Base-by-base conservation (phyloP, 306 rosid species). In the Cucurbita ficifolia region DNA sequence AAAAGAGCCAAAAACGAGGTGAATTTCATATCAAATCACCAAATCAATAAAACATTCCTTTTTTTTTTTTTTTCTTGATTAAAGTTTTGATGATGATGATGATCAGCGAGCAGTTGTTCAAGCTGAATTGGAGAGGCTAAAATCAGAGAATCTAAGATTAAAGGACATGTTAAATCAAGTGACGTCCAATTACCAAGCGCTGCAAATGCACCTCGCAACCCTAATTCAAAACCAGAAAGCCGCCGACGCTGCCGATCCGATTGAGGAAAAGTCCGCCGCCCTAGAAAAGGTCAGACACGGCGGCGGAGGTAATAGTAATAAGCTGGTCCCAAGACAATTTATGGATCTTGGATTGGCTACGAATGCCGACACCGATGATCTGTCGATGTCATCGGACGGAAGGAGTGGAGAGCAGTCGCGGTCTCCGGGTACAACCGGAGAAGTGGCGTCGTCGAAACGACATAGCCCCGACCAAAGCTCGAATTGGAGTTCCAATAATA, bases 261-360 rank as follows among this genome's bases (percentile, higher is more conserved):
- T 12, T 1, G 43, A 49, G 24, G 77, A 24, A 17, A 33, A 46
- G 39, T 4, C 11, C 11, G 70, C 5, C 33, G 33, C 33, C 33
- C 33, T 2, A 29, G 33, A 29, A 29, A 29, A 29, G 33, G 33
- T 29, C 33, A 29, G 33, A 29, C 33, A 29, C 33, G 33, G 33
- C 33, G 3, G 33, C 33, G 33, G 33, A 29, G 2, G 33, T 29
- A 29, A 29, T 29, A 9, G 24, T 17, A 61, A 61, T 36, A 61
- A n/a, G 1, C 72, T 85, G 40, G 88, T 83, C 55, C 92, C 95
- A 1, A 80, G 94, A 68, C 81, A 85, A 58, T 82, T 86, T 56
- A 86, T 85, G 79, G 95, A 90, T 86, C 94, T 90, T 33, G 90
- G 88, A 4, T 63, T 87, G 19, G 90, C 90, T 12, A 24, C 79